Conservation (phyloP, 495 filamentous ascomycete genomes). For the Opeltia flavorubescens region DNA sequence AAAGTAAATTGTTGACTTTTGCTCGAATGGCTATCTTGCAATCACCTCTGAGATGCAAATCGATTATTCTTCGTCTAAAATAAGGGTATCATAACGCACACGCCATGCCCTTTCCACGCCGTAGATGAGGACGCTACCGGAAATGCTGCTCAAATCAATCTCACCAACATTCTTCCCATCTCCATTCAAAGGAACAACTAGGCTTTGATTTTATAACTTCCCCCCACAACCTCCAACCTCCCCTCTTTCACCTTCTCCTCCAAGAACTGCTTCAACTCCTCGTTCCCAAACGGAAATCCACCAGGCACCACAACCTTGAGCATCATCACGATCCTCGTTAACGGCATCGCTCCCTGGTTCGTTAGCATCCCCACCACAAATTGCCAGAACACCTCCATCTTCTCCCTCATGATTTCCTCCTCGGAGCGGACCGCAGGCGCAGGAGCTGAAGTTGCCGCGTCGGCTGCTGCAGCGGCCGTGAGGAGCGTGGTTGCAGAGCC, state of each 20-base stretch:
- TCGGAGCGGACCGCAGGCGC: constrained; percentile 29
- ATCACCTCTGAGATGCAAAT: too few relatives aligned
- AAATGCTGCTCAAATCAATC: too few relatives aligned
- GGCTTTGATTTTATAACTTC: constrained; percentile 46
- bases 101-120: too few relatives aligned
- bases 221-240: constrained; percentile 56
- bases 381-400: constrained; percentile 72
- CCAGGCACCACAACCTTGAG: constrained; percentile 77
- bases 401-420: constrained; percentile 51
- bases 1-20: too few relatives aligned
- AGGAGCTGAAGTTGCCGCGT: constrained; percentile 34
- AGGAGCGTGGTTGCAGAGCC: constrained; percentile 20
- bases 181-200: too few relatives aligned
- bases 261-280: constrained; percentile 62
- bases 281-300: constrained; percentile 73
- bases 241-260: constrained; percentile 55
- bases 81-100: too few relatives aligned
- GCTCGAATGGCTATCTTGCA: too few relatives aligned
- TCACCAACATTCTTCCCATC: too few relatives aligned
- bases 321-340: constrained; percentile 80
- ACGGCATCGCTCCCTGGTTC: constrained; percentile 69
- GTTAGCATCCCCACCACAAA: constrained; percentile 93
- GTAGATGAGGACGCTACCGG: too few relatives aligned
- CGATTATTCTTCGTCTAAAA: too few relatives aligned
- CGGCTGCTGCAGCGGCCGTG: constrained; percentile 32